A percentile compares a stretch with the other conserved stretches of the same genome.
Conservation (phyloP, 2,329 filamentous ascomycete genomes). For the Alternaria gaisen region DNA sequence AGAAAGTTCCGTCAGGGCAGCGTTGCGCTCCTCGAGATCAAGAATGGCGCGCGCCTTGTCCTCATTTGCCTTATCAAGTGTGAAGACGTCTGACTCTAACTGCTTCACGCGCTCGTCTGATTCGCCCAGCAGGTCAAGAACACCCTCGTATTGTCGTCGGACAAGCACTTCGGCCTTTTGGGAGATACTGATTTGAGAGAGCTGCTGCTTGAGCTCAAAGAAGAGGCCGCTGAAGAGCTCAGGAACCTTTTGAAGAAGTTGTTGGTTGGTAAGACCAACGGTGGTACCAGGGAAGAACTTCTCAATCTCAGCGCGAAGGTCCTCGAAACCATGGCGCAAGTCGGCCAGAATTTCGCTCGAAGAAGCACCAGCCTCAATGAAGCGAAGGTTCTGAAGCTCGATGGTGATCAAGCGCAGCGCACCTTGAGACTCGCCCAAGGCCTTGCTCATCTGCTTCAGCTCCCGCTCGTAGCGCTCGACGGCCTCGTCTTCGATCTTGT, state of each 20-base stretch:
- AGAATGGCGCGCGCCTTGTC: conserved; percentile 49
- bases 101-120: conserved; percentile 47
- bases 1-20: conserved; percentile 36
- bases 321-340: conserved; percentile 54
- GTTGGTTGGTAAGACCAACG: conserved; percentile 49
- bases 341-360: conserved; percentile 49
- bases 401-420: conserved; percentile 55
- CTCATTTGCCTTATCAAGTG: conserved; percentile 51
- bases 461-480: conserved; percentile 51
- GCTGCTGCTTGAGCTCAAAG: conserved; percentile 45
- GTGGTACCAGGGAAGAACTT: conserved; percentile 52
- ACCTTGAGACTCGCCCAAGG: conserved; percentile 52
- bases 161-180: conserved; percentile 51
- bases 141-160: conserved; percentile 43
- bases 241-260: conserved; percentile 51
- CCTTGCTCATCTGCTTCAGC: conserved; percentile 49
- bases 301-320: conserved; percentile 53
- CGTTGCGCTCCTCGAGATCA: conserved; percentile 48
- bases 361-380: conserved; percentile 46
- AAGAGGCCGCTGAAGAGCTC: conserved; percentile 51
- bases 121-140: conserved; percentile 41
- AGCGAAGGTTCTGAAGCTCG: conserved; percentile 55
- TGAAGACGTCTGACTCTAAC: conserved; percentile 49
- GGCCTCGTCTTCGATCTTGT: conserved; percentile 48
- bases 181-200: conserved; percentile 37